Base-by-base conservation (phyloP, 192 early-diverging fungal species). In the Pilobolus umbonatus region DNA sequence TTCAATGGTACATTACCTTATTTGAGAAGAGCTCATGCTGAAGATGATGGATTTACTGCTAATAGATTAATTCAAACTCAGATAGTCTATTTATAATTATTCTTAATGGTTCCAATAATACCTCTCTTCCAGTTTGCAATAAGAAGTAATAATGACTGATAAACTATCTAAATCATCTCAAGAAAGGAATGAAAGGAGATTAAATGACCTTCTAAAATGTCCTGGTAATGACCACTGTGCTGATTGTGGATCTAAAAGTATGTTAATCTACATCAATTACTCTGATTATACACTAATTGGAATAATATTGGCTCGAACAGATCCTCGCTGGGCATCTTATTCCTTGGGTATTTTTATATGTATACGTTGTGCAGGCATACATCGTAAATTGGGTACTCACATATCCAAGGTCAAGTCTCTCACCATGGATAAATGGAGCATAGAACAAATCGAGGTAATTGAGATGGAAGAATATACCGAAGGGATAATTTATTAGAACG, bases 271-370 rank as follows among this genome's bases (percentile, higher is more conserved):
- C 15, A n/a, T 2, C 14, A 42, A n/a, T 17, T 17, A 42, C 14
- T 17, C 15, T 12, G 39, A 42, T 12, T 17, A 17, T 12, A 42
- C 19, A 17, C 12, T 56, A 9, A 22, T 17, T 42, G 36, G 4
- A 35, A 36, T 42, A 12, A 24, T 29, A 11, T 38, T 35, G n/a
- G n/a, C 14, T 38, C 14, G 0, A 17, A 17, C 32, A 92, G 89
- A 81, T 17, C 87, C 90, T 30, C 88, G 86, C 40, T 93, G 89
- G 89, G 86, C 87, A 24, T 94, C 91, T 7, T 88, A 85, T 86
- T 93, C 92, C 65, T 64, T 97, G 34, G 95, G 96, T 5, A 78
- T 94, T 38, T 97, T 99, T 65, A 63, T 99, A 35, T 99, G 96
- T 77, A 93, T 97, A 24, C 82, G 93, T 3, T 99, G 96, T 73